Evolutionary conservation across 2,329 filamentous ascomycete species (phyloP), one percentile per base, ranked within the genome.

Genomic region (Fusarium paranaense): DNA sequence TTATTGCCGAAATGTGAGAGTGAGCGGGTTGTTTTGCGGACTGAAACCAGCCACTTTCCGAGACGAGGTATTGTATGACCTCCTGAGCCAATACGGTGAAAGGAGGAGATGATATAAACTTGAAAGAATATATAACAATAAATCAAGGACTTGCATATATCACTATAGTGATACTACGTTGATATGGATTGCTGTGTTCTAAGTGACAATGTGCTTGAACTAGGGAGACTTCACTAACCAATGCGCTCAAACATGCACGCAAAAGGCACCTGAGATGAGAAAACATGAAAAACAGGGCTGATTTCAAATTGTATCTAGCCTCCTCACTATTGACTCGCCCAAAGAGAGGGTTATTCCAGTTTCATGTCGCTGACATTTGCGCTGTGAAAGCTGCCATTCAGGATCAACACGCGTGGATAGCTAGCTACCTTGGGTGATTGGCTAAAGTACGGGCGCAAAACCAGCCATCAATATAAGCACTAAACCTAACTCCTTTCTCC

Each of bases 401-500:
- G 9, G 22, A 22, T 47, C 20, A 16, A 25, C 14, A 20, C 5
- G n/a, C n/a, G n/a, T n/a, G n/a, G 14, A 27, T 22, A 2, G 14
- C 9, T 11, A 6, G n/a, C 5, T 47, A 25, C 13, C 13, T 20
- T 47, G 9, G 1, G 42, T 25, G 6, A 45, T 16, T 45, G 11
- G 11, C n/a, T 6, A 20, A 7, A 11, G 10, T 5, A 7, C 6
- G 3, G 40, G 6, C 3, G 20, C 11, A 2, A 4, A 22, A 6
- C 0, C 4, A 4, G 3, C n/a, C 6, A 7, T 8, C 40, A 22
- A 14, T 14, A 25, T 45, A 45, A 25, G 7, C 6, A 1, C 20
- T 3, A 45, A 25, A 16, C 14, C 5, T 8, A 30, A 5, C 5
- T 1, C 5, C 5, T 0, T 6, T 3, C 5, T n/a, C 1, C 45